Conservation (phyloP, 148 eudicot species). For the Rhododendron ovatum region DNA sequence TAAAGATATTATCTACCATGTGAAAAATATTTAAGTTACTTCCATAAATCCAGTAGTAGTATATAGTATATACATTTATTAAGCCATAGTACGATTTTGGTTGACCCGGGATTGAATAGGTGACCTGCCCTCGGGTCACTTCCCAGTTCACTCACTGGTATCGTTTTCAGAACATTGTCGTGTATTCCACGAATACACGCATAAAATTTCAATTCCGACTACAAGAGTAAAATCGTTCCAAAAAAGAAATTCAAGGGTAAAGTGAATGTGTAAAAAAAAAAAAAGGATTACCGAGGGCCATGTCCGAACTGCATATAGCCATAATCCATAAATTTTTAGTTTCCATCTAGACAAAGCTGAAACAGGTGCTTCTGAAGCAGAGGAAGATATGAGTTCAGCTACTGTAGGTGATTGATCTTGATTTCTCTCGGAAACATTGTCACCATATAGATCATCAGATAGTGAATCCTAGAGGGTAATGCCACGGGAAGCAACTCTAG, state of each 20-base stretch:
- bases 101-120: background rate
- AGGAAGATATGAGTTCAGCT: conserved; percentile 35
- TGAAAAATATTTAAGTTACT: background rate
- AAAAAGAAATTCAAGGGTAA: background rate
- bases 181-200: background rate
- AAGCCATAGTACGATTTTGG: background rate
- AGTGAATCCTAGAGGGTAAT: conserved; percentile 58
- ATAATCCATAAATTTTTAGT: conserved; percentile 46
- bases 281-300: conserved; percentile 74
- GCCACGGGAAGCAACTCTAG: conserved; percentile 91
- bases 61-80: background rate
- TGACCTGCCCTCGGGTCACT: background rate
- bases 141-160: background rate
- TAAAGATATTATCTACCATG: background rate
- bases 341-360: conserved; percentile 53
- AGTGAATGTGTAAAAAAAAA: background rate
- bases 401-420: conserved; percentile 31
- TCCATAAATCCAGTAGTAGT: background rate
- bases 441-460: conserved; percentile 40
- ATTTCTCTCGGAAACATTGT: conserved; percentile 25
- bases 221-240: background rate
- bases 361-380: conserved; percentile 33
- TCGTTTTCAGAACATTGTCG: background rate
- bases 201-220: background rate
- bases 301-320: conserved; percentile 50